Base-by-base conservation (phyloP, 306 rosid species). In the Parietaria judaica region DNA sequence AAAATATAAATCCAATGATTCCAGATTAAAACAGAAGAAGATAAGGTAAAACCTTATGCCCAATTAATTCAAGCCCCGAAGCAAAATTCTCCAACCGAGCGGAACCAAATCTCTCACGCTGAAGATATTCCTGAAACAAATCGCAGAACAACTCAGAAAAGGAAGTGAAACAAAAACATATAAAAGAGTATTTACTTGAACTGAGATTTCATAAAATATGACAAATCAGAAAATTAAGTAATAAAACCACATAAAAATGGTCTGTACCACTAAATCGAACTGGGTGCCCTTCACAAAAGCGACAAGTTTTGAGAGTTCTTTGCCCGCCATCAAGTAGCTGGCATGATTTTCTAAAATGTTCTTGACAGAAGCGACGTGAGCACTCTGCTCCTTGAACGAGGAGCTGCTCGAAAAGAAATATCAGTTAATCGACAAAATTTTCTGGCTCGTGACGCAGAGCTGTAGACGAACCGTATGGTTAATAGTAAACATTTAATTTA, bases 211-310 rank as follows among this genome's bases (percentile, higher is more conserved):
- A 2, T 23, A 23, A 23, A 23, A 23, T 23, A 23, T 2, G 31
- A n/a, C 67, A 63, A 54, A 12, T 56, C 56, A 54, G 55, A 70
- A 67, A 65, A 66, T 64, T 67, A 57, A 3, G 54, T 41, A 64
- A 45, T 43, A 54, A 37, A 47, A 56, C 12, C 47, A 50, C 2
- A n/a, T 10, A 10, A 11, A 11, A 10, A 49, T 4, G 13, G 53
- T 3, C 15, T 49, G 0, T 76, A 92, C 99, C 83, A 92, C 96
- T 70, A 92, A 84, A 84, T 88, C 99, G 80, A 92, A 88, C 74
- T 84, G 99, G 69, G 99, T 84, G 80, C 96, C 95, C 70, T 92
- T 84, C 70, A 86, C 99, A 74, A 92, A 92, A 63, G 96, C 96
- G 41, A 92, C 99, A 64, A 92, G 99, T 82, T 88, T 92, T 51